Percentiles rank a stretch among this genome's conserved stretches.
These are phyloP conservation scores for Coemansia sp. DNA, from an alignment of 192 early-diverging fungal species.

Conservation along the genomic window DNA sequence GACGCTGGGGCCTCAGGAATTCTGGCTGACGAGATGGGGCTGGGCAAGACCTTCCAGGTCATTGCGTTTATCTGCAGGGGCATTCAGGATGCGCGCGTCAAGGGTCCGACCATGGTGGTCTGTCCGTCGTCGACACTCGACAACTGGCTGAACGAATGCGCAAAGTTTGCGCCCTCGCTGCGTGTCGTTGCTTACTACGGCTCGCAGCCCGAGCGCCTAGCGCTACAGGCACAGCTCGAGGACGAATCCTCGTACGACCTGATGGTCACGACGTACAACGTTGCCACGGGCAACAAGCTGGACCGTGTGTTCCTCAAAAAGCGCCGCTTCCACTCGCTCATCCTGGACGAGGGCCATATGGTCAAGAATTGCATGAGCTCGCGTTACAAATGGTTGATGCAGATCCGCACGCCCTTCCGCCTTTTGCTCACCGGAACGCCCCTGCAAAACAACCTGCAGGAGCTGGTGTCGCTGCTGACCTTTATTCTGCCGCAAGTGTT, in stretches of 20 bases:
- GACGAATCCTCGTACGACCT: constrained; percentile 58
- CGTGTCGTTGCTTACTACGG: constrained; percentile 62
- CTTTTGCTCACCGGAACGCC: constrained; percentile 83
- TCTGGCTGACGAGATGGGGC: constrained; percentile 78
- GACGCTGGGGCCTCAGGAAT: constrained; percentile 73
- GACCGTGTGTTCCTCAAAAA: constrained; percentile 71
- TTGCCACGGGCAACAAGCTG: constrained; percentile 65
- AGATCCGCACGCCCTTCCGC: constrained; percentile 56
- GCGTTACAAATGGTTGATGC: constrained; percentile 75
- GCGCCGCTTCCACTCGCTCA: constrained; percentile 62
- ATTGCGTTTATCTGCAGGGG: constrained; percentile 69
- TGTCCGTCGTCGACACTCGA: constrained; percentile 86
- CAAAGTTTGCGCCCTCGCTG: constrained; percentile 58
- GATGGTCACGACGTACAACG: constrained; percentile 78
- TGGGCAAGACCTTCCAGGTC: constrained; percentile 91
- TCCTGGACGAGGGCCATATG: constrained; percentile 90
- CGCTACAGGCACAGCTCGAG: constrained; percentile 52
- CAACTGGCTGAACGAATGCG: constrained; percentile 90
- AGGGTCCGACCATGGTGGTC: constrained; percentile 73
- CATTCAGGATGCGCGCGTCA: constrained; percentile 16
- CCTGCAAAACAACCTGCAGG: constrained; percentile 84
- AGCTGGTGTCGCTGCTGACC: constrained; percentile 75
- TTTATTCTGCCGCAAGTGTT: constrained; percentile 87
- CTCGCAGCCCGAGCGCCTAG: constrained; percentile 53
- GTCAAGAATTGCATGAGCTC: constrained; percentile 82